These are phyloP conservation scores for Leucosporidium scottii DNA, from an alignment of 768 basidiomycete genomes.

Conservation along the genomic window DNA sequence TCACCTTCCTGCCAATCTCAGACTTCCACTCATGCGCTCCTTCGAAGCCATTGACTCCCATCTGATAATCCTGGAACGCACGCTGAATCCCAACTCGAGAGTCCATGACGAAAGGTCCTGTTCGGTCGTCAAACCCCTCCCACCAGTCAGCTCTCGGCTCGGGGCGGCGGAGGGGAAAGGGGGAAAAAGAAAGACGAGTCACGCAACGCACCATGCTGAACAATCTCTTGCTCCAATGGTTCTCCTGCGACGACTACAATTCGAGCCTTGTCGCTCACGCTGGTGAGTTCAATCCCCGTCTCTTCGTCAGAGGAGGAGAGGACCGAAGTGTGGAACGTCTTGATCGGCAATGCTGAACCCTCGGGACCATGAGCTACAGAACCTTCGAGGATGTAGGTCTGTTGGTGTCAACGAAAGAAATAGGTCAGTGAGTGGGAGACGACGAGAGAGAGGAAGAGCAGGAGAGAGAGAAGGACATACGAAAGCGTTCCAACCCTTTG, in stretches of 20 bases:
- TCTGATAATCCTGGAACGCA: constrained; percentile 58
- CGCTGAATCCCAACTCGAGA: constrained; percentile 68
- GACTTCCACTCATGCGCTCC: constrained; percentile 74
- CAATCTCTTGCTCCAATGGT: constrained; percentile 77
- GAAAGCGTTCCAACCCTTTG: constrained; percentile 85
- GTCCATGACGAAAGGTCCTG: too few relatives aligned
- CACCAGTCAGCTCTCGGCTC: too few relatives aligned
- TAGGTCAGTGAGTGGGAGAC: too few relatives aligned
- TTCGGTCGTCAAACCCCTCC: too few relatives aligned
- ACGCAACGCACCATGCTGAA: constrained; percentile 48
- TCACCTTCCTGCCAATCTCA: constrained; percentile 41
- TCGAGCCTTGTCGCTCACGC: constrained; percentile 56
- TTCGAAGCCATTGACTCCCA: constrained; percentile 80
- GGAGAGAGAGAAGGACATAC: constrained; percentile 46
- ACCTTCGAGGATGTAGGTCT: constrained; percentile 58
- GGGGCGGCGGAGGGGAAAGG: too few relatives aligned
- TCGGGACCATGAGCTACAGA: constrained; percentile 52
- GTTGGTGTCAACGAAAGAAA: neutral
- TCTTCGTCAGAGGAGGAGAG: constrained; percentile 57
- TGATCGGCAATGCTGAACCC: constrained; percentile 47
- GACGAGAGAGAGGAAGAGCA: neutral
- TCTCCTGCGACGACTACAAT: constrained; percentile 76
- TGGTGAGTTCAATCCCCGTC: constrained; percentile 60
- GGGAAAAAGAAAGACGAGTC: too few relatives aligned
- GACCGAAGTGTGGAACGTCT: constrained; percentile 73